Percentiles rank a stretch among this genome's conserved stretches.
Conservation (phyloP, 352 stramenopile genomes). For the Pythium monospermum region DNA sequence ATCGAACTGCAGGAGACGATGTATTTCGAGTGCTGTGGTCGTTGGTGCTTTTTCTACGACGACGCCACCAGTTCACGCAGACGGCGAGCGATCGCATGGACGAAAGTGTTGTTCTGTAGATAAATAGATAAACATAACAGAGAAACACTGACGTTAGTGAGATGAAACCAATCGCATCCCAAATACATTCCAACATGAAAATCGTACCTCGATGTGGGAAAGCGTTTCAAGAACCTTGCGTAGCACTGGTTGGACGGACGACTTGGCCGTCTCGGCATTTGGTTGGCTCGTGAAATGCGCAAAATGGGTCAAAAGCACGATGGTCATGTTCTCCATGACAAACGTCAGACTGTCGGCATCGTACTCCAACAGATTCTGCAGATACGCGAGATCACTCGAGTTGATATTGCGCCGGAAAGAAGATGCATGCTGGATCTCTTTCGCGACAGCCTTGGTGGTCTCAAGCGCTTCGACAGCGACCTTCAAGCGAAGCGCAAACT, state of each 20-base stretch:
- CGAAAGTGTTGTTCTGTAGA: conserved; percentile 53
- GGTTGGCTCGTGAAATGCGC: conserved; percentile 44
- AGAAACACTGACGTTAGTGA: conserved; percentile 1
- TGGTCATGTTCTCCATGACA: conserved; percentile 71
- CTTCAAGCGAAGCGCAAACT: conserved; percentile 58
- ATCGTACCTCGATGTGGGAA: conserved; percentile 57
- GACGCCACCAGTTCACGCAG: conserved; percentile 49
- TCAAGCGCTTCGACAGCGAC: conserved; percentile 42
- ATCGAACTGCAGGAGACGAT: no score
- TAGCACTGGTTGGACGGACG: conserved; percentile 47
- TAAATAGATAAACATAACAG: conserved; percentile 5
- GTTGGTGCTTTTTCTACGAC: no score
- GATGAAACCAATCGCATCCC: no score
- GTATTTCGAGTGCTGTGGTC: no score
- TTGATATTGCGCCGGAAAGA: conserved; percentile 24
- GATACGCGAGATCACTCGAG: conserved; percentile 31
- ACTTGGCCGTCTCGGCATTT: conserved; percentile 26
- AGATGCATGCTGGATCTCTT: conserved; percentile 4
- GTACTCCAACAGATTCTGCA: conserved; percentile 66
- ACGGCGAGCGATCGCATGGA: conserved; percentile 62
- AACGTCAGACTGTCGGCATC: conserved; percentile 72
- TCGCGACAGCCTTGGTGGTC: conserved; percentile 28
- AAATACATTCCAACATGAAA: no score
- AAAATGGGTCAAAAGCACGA: conserved; percentile 68
- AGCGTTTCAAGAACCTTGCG: conserved; percentile 63